Base-by-base conservation (phyloP, 2,329 filamentous ascomycete species). In the Fusarium kyushuense region DNA sequence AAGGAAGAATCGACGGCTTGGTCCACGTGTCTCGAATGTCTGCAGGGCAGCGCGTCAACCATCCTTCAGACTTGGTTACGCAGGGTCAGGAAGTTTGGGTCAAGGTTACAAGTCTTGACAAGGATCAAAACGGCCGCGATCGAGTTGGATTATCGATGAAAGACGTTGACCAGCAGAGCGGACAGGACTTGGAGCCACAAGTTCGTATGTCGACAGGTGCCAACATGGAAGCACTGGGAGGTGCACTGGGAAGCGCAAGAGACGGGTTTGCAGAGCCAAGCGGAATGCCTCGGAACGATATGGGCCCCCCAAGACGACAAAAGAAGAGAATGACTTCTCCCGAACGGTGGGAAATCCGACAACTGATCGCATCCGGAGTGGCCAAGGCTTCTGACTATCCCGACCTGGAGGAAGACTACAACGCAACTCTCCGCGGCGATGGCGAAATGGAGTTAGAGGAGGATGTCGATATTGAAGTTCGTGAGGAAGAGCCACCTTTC, bases 281-380 rank as follows among this genome's bases (percentile, higher is more conserved):
- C 41, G 63, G 72, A 12, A 73, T 78, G 76, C 73, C 77, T 51
- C 68, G 76, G 74, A 65, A 82, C 81, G 85, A 53, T 47, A 71
- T 81, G 13, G 80, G 80, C 0, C 72, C 76, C 1, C 79, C 83
- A 10, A 84, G 84, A 69, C 86, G 84, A 45, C 90, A 90, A 56
- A 93, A 92, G 77, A 99, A 99, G 82, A 87, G 96, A 53, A 90
- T 98, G 90, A 98, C 95, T 0, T 97, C 95, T 16, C 96, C 96
- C 2, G 96, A 99, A 77, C 85, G 96, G 75, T 99, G 96, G 95
- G 96, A 99, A 78, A 97, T 99, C 66, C 89, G 95, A 65, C 96
- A 99, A 76, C 84, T 99, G 53, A 98, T 99, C 75, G 94, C 95
- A 5, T 97, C 96, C 6, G 96, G 96, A 45, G 95, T 96, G 11